Conservation (phyloP, 2,329 filamentous ascomycete genomes). For the Aspergillus aculeatus region DNA sequence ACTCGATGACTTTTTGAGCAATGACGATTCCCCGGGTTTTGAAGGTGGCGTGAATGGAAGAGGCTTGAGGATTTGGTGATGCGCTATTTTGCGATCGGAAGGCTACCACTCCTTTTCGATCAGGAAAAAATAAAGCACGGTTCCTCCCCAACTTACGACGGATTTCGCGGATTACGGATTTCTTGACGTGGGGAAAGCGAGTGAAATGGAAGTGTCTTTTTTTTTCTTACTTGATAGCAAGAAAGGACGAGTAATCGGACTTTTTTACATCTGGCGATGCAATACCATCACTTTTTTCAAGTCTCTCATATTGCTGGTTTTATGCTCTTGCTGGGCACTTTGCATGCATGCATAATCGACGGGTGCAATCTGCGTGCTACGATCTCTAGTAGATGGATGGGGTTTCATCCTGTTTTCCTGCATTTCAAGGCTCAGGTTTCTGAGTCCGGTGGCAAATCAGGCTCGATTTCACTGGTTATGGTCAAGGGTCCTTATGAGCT, state of each 20-base stretch:
- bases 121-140: neutral
- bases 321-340: neutral
- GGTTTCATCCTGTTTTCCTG: neutral
- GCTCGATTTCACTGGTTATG: no score
- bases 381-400: neutral
- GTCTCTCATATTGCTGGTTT: neutral
- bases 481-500: no score
- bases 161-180: neutral
- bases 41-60: neutral
- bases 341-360: neutral
- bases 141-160: neutral
- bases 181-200: neutral
- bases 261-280: neutral
- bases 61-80: slow-evolving; percentile 2
- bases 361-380: neutral
- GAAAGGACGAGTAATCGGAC: neutral
- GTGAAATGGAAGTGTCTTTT: neutral
- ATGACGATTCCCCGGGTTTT: slow-evolving; percentile 9
- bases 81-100: neutral
- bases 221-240: neutral
- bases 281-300: slow-evolving; percentile 7
- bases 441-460: neutral
- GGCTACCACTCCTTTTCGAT: neutral
- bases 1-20: slow-evolving; percentile 3
- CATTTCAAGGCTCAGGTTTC: neutral